Evolutionary conservation across 83 land plant genomes (phyloP), one percentile per base, ranked within the genome.

Genomic region (Larix sibirica): DNA sequence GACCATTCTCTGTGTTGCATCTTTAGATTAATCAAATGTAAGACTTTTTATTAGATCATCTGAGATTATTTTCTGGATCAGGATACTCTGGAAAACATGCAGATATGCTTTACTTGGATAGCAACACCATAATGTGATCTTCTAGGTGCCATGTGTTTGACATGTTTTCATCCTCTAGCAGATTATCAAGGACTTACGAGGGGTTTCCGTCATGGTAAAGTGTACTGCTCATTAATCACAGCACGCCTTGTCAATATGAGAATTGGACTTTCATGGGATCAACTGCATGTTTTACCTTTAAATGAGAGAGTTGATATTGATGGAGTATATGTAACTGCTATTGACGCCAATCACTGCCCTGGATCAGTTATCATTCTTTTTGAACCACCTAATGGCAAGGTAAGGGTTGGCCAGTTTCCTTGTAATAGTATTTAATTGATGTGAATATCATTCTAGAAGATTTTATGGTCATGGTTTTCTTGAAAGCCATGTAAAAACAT

Each of bases 321-420:
- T 38, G 98, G 98, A 61, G 83, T 90, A 36, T 78, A 83, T 62
- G 92, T 97, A 31, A 94, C 95, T 31, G 91, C 90, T 70, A 80
- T 97, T 24, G 99, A 97, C 90, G 99, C 99, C 71, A 97, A 97
- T 81, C 99, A 97, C 80, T 97, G 99, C 81, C 99, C 99, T 78
- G 99, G 99, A 33, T 90, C 99, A 4, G 83, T 96, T 3, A 96
- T 97, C 40, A 90, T 97, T 84, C 91, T 97, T 24, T 97, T 97
- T 90, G 96, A 97, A 84, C 94, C 91, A 12, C 91, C 92, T n/a
- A 90, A 97, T 83, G 93, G 94, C 78, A 96, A 97, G 98, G 99
- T 91, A 79, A 81, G 89, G 40, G 23, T 66, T 62, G 61, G 62
- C 17, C 73, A 70, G 69, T 21, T 79, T 50, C 42, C 26, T 79